These are phyloP conservation scores for Aureobasidium zeae DNA, from an alignment of 2,329 filamentous ascomycete genomes.

Conservation along the genomic window DNA sequence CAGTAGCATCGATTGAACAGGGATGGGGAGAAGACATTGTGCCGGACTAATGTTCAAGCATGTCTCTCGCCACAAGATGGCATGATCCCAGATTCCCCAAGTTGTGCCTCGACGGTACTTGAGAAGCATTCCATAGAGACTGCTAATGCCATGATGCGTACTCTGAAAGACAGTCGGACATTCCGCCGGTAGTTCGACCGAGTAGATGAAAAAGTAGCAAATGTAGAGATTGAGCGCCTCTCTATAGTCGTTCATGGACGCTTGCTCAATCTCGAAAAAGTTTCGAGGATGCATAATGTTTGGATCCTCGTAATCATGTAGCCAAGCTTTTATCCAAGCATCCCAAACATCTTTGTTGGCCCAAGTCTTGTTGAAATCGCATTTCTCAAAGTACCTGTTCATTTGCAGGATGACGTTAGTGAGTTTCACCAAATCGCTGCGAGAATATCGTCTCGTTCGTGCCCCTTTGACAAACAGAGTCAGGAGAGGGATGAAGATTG, in stretches of 20 bases:
- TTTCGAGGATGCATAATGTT: slow-evolving; percentile 26
- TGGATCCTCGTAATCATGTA: slow-evolving; percentile 35
- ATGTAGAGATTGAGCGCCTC: slow-evolving; percentile 28
- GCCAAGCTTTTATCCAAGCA: slow-evolving; percentile 41
- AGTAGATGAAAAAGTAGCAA: slow-evolving; percentile 42
- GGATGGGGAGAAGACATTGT: slow-evolving; percentile 33
- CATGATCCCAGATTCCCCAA: slow-evolving; percentile 50
- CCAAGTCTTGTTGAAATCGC: slow-evolving; percentile 43
- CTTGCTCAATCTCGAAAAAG: slow-evolving; percentile 28
- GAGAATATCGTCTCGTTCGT: slow-evolving; percentile 37
- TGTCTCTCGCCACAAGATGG: slow-evolving; percentile 47
- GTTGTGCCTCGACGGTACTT: slow-evolving; percentile 47
- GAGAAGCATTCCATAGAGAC: slow-evolving; percentile 47
- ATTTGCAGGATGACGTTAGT: slow-evolving; percentile 42
- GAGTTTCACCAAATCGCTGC: slow-evolving; percentile 36
- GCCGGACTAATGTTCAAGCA: slow-evolving; percentile 27
- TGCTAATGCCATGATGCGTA: slow-evolving; percentile 48
- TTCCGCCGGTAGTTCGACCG: slow-evolving; percentile 40
- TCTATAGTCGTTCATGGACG: slow-evolving; percentile 28
- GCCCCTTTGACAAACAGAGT: slow-evolving; percentile 43
- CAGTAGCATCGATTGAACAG: slow-evolving; percentile 33
- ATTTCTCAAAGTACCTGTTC: slow-evolving; percentile 43
- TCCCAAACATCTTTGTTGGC: slow-evolving; percentile 36
- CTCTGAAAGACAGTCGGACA: slow-evolving; percentile 47
- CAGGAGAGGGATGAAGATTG: slow-evolving; percentile 46